Evolutionary conservation across 2,329 filamentous ascomycete species (phyloP).

Genomic region (Cadophora sp.): DNA sequence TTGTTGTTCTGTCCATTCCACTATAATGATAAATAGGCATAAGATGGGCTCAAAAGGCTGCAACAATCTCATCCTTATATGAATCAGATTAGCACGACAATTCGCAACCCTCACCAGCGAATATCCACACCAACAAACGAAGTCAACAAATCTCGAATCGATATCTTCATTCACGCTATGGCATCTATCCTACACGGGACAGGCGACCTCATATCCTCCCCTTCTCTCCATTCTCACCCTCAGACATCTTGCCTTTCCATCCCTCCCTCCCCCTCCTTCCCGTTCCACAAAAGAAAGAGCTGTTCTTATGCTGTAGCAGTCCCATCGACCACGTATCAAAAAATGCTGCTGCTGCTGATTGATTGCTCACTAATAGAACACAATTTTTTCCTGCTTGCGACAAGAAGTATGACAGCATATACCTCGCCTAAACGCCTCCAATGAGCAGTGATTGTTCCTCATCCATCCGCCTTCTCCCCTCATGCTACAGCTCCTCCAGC

Average conservation of each 20-base stretch:
- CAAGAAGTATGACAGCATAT: constrained; percentile 4
- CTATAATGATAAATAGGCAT: too few relatives aligned
- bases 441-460: constrained; percentile 24
- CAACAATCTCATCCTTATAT: too few relatives aligned
- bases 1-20: too few relatives aligned
- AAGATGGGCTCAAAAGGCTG: too few relatives aligned
- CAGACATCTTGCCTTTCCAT: constrained; percentile 9
- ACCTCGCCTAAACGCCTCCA: constrained; percentile 20
- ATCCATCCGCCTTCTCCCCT: constrained; percentile 1
- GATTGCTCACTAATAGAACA: constrained; percentile 19
- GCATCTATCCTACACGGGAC: constrained; percentile 29
- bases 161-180: constrained; percentile 22
- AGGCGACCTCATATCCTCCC: constrained; percentile 1
- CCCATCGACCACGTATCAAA: constrained; percentile 9
- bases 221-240: not conserved
- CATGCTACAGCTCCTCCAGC: constrained; percentile 39
- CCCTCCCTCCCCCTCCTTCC: not conserved
- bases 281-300: constrained; percentile 25
- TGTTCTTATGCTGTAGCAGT: constrained; percentile 21
- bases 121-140: too few relatives aligned
- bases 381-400: constrained; percentile 2
- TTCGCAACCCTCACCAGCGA: too few relatives aligned
- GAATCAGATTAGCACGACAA: too few relatives aligned
- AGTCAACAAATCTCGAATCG: not conserved
- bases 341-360: constrained; percentile 5